phyloP scores from a whole-genome alignment of 768 basidiomycete genomes.

The Strobilomyces confusus region DNA sequence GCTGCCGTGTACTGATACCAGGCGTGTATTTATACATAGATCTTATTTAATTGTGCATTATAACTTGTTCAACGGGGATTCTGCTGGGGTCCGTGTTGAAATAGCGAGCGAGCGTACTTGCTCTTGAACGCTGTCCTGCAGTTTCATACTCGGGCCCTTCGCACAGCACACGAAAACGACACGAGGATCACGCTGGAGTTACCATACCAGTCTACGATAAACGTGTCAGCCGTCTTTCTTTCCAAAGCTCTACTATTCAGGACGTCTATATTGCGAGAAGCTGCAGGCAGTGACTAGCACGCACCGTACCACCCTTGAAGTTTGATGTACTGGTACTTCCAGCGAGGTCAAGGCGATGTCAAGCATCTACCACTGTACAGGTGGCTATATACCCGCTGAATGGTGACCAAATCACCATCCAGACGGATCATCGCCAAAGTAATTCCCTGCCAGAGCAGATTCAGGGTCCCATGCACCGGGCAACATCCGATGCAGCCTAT shows the following conservation, averaged over 20 bases:
- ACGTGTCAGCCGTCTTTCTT: no score
- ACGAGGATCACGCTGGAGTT: no score
- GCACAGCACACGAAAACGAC: no score
- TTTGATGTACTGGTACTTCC: not conserved
- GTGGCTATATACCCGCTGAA: not conserved
- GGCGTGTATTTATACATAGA: constrained; percentile 24
- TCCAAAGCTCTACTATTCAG: not conserved
- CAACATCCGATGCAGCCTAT: constrained; percentile 43
- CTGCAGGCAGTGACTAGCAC: not conserved
- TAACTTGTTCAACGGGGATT: no score
- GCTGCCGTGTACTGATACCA: constrained; percentile 11
- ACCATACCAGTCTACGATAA: no score
- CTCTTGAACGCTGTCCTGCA: no score
- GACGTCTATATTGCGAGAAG: not conserved
- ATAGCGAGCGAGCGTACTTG: no score
- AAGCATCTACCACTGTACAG: not conserved
- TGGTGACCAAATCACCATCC: constrained; percentile 5
- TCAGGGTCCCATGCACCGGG: constrained; percentile 40
- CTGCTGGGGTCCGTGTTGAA: no score
- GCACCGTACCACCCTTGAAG: not conserved
- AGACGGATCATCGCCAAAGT: constrained; percentile 61
- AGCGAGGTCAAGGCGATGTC: not conserved
- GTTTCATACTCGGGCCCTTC: no score
- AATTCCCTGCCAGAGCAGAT: constrained; percentile 56
- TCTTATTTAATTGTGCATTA: not conserved